Conservation (phyloP, 352 stramenopile genomes). For the Chrysophaeum taylorii region DNA sequence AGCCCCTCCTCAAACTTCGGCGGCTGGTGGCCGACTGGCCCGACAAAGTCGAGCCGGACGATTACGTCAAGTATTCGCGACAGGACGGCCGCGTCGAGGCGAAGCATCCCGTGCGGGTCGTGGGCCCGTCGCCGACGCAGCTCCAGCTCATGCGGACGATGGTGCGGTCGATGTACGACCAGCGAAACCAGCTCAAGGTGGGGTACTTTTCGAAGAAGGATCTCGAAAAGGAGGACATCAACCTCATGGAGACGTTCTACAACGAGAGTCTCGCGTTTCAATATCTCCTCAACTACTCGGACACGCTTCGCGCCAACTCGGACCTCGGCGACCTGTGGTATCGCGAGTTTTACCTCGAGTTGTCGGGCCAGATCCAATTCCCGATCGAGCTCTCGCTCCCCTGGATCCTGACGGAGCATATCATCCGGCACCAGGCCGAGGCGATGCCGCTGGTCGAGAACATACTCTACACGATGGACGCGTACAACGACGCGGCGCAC, state of each 20-base stretch:
- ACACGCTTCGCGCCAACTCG: slow-evolving; percentile 40
- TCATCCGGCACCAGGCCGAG: slow-evolving; percentile 31
- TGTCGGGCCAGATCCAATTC: slow-evolving; percentile 54
- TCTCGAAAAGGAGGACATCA: slow-evolving; percentile 57
- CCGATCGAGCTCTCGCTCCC: slow-evolving; percentile 63
- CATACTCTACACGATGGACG: slow-evolving; percentile 52
- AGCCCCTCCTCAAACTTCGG: slow-evolving; percentile 55
- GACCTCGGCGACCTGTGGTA: slow-evolving; percentile 64
- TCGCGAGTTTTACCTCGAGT: slow-evolving; percentile 58
- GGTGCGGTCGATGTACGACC: slow-evolving; percentile 49
- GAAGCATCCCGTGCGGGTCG: slow-evolving; percentile 26
- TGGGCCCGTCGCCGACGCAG: slow-evolving; percentile 32
- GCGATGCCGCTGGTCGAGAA: slow-evolving; percentile 32
- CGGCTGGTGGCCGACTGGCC: slow-evolving; percentile 40
- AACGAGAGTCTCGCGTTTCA: slow-evolving; percentile 40
- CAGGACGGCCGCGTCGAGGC: slow-evolving; percentile 19
- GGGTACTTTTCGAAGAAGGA: slow-evolving; percentile 63
- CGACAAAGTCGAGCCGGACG: slow-evolving; percentile 20
- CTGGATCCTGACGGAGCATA: slow-evolving; percentile 60
- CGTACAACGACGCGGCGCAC: slow-evolving; percentile 66
- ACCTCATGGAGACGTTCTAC: slow-evolving; percentile 48
- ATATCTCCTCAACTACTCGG: slow-evolving; percentile 46
- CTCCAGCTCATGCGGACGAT: slow-evolving; percentile 34
- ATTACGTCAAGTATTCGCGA: slow-evolving; percentile 30
- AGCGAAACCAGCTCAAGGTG: slow-evolving; percentile 41